Percentiles rank a stretch among this genome's conserved stretches.
Conservation (phyloP, 768 basidiomycete species). For the Ramaria rubella region DNA sequence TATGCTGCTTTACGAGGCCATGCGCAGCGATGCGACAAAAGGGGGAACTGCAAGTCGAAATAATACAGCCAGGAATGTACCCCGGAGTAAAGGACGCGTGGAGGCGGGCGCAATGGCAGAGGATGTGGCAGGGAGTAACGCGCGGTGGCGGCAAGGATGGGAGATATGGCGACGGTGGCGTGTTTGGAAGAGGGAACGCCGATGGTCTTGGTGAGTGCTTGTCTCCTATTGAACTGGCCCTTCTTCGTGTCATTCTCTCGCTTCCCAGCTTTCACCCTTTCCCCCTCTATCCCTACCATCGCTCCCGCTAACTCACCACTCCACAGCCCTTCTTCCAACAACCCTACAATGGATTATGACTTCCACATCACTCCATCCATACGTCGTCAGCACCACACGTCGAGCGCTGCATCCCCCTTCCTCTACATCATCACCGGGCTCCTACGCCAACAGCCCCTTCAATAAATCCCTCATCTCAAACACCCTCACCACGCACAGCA, state of each 20-base stretch:
- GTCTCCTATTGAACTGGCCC: too few relatives aligned
- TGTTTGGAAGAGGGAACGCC: conserved; percentile 47
- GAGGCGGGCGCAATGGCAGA: conserved; percentile 63
- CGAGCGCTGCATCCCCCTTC: too few relatives aligned
- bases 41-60: conserved; percentile 20
- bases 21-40: conserved; percentile 22
- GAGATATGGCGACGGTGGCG: conserved; percentile 64
- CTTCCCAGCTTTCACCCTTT: conserved; percentile 9
- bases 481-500: conserved; percentile 48
- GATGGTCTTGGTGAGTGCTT: conserved; percentile 49
- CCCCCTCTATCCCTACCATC: neutral
- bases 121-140: conserved; percentile 68
- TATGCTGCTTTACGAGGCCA: conserved; percentile 62
- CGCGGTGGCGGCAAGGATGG: conserved; percentile 63
- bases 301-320: too few relatives aligned
- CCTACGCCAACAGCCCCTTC: too few relatives aligned
- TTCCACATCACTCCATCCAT: conserved; percentile 70
- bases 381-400: conserved; percentile 63
- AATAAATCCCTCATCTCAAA: too few relatives aligned
- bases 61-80: conserved; percentile 22
- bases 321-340: conserved; percentile 86
- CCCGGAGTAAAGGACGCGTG: too few relatives aligned
- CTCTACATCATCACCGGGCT: too few relatives aligned
- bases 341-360: conserved; percentile 78
- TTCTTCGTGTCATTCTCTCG: too few relatives aligned